Conservation (phyloP, 257 asterid genomes). For the Voacanga thouarsii region DNA sequence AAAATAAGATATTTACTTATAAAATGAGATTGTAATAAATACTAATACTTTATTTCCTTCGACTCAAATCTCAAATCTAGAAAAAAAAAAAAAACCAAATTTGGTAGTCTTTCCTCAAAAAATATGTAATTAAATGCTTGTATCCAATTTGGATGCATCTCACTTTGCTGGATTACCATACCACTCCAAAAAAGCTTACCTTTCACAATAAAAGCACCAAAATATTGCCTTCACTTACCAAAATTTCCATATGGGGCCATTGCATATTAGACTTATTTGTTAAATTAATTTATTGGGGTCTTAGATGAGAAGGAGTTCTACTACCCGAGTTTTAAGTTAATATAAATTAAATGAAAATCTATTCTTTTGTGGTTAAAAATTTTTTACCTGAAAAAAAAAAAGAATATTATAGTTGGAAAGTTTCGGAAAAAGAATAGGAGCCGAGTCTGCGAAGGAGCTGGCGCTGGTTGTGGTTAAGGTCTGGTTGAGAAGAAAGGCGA, state of each 20-base stretch:
- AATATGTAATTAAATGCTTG: background rate
- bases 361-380: background rate
- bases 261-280: background rate
- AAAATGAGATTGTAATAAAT: background rate
- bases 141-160: background rate
- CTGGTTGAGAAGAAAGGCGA: constrained; percentile 15
- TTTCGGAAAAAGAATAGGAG: background rate
- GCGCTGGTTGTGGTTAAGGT: constrained; percentile 9
- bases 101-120: background rate
- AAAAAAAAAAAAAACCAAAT: background rate
- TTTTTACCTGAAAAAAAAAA: background rate
- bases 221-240: background rate
- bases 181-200: background rate
- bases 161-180: background rate
- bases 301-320: no score
- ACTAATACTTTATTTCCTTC: background rate
- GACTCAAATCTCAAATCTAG: background rate
- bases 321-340: no score
- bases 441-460: background rate
- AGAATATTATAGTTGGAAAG: background rate
- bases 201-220: constrained; percentile 1
- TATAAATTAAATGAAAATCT: background rate
- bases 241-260: background rate
- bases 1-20: no score
- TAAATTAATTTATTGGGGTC: background rate